Base-by-base conservation (phyloP, 805 yeast genomes). In the Saturnispora halmiae region DNA sequence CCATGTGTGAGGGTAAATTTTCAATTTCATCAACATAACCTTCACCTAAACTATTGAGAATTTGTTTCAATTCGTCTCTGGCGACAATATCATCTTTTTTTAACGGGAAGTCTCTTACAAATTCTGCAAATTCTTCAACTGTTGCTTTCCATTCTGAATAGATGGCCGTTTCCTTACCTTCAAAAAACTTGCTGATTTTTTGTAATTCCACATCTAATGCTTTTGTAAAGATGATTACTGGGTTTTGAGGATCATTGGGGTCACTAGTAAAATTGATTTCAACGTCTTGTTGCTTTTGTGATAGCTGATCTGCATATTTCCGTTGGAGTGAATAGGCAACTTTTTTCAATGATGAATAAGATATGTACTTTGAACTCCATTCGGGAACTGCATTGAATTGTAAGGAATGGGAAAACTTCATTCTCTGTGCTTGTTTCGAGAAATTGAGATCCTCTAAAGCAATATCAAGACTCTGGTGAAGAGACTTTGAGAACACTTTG, bases 381-480 rank as follows among this genome's bases (percentile, higher is more conserved):
- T 92, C 97, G 2, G 98, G 96, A 4, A 92, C 97, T 19, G 97
- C 95, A 61, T 90, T 90, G 64, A 90, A 88, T 70, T 90, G 96
- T 48, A 90, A 66, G 5, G 96, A 84, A 57, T 88, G 95, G 20
- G 95, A 82, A 65, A 90, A 90, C 72, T 90, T 90, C 98, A 90
- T 90, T 21, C 18, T 36, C 28, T 26, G 22, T 19, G 13, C 18
- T 25, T 10, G 6, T 8, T 14, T 16, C 7, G 4, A 18, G 36
- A 22, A 27, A 32, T 37, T 29, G 16, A 37, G 31, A 32, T 38
- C 41, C 31, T 38, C 36, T 10, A 32, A 28, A 28, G 29, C 36
- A 8, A 38, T 38, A 19, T 38, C 39, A 13, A n/a, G 19, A 15
- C 30, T 16, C 19, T 36, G 38, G 18, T 32, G 24, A 15, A 21